phyloP scores from a whole-genome alignment of 129 eudicot species.

The Saposhnikovia divaricata region DNA sequence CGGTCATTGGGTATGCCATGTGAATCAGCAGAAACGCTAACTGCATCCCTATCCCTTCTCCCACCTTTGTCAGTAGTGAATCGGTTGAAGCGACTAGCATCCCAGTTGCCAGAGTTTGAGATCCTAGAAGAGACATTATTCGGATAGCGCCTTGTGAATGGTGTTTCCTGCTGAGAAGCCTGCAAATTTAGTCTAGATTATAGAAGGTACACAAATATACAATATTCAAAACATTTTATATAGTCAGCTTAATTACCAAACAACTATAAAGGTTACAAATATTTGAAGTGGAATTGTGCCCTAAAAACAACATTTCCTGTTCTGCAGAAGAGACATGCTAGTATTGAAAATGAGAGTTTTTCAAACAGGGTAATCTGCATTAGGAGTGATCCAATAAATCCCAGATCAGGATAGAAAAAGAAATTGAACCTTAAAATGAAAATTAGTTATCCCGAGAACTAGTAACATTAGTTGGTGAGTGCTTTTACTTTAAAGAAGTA shows the following conservation, averaged over 20 bases:
- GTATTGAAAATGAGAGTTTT: background rate
- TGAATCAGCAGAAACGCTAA: conserved; percentile 28
- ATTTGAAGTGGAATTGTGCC: conserved; percentile 1
- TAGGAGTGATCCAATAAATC: background rate
- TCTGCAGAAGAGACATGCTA: background rate
- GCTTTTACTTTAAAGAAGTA: background rate
- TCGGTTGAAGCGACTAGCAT: conserved; percentile 37
- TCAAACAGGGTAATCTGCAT: background rate
- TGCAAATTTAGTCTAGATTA: conserved; percentile 18
- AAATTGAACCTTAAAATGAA: background rate
- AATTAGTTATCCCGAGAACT: too few species aligned
- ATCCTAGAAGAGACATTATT: conserved; percentile 47
- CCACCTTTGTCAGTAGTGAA: conserved; percentile 44
- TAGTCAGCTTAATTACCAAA: background rate
- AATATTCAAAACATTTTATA: background rate
- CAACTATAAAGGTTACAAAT: background rate
- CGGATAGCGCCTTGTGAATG: conserved; percentile 46
- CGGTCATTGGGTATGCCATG: conserved; percentile 60
- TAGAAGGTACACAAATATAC: background rate
- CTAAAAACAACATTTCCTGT: background rate
- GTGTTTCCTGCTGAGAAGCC: conserved; percentile 49
- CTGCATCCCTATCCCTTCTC: conserved; percentile 49
- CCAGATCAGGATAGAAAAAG: background rate
- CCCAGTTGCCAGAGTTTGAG: conserved; percentile 40
- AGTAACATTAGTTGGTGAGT: background rate